Percentiles rank a stretch among this genome's conserved stretches.
Evolutionary conservation across 2,329 filamentous ascomycete genomes (phyloP).

Genomic region (Venturia aucupariae): DNA sequence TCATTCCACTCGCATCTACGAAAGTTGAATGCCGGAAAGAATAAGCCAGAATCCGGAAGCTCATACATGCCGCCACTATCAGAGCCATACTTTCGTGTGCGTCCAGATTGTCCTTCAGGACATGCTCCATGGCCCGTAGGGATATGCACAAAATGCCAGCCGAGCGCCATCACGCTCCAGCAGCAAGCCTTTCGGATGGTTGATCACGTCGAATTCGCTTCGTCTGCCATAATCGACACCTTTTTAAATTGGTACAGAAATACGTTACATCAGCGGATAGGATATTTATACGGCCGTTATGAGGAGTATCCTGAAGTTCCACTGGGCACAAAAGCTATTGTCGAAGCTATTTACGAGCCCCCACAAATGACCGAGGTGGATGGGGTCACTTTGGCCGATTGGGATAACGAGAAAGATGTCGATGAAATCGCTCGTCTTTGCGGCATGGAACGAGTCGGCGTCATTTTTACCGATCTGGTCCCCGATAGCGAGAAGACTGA

Average conservation of each 20-base stretch:
- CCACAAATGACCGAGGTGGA: slow-evolving; percentile 85
- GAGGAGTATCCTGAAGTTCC: slow-evolving; percentile 88
- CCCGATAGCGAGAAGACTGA: slow-evolving; percentile 66
- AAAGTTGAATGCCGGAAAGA: slow-evolving; percentile 92
- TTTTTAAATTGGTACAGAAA: slow-evolving; percentile 87
- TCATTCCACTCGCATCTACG: slow-evolving; percentile 92
- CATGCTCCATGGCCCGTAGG: slow-evolving; percentile 92
- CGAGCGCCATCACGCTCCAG: slow-evolving; percentile 90
- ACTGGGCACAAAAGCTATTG: slow-evolving; percentile 86
- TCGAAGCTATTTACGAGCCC: slow-evolving; percentile 94
- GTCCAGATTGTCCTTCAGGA: slow-evolving; percentile 79
- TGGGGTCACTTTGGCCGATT: slow-evolving; percentile 74
- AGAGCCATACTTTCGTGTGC: slow-evolving; percentile 88
- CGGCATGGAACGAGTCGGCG: slow-evolving; percentile 78
- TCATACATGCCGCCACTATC: slow-evolving; percentile 93
- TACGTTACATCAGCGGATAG: slow-evolving; percentile 73
- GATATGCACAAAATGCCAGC: slow-evolving; percentile 97
- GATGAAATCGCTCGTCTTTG: slow-evolving; percentile 73
- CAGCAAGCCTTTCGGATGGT: slow-evolving; percentile 94
- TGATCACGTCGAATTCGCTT: slow-evolving; percentile 93
- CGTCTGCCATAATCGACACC: slow-evolving; percentile 74
- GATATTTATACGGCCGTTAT: slow-evolving; percentile 85
- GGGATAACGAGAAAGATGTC: slow-evolving; percentile 75
- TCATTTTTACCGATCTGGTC: slow-evolving; percentile 89
- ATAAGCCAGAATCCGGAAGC: slow-evolving; percentile 85